Percentiles rank a stretch among this genome's conserved stretches.
phyloP scores from a whole-genome alignment of 1,139 yeast genomes.

The Casaregolazyma suthepensis region DNA sequence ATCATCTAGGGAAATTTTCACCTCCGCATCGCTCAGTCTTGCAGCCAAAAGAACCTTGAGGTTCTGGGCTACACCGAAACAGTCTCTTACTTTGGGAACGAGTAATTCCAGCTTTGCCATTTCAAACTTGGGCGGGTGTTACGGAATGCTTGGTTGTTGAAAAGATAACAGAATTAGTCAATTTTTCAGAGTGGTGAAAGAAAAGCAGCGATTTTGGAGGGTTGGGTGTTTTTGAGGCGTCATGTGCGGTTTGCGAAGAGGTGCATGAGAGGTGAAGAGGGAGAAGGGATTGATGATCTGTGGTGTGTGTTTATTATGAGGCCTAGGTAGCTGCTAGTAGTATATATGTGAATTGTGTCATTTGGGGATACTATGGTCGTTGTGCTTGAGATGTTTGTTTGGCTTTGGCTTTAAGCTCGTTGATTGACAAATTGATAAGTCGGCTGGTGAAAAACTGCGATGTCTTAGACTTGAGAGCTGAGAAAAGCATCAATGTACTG shows the following conservation, averaged over 20 bases:
- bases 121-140: neutral
- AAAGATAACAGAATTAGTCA: neutral
- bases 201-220: neutral
- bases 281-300: no score
- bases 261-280: neutral
- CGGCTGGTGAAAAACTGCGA: no score
- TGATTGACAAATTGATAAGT: no score
- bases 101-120: constrained; percentile 14
- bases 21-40: constrained; percentile 14
- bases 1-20: constrained; percentile 5
- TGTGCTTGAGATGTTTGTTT: no score
- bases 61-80: constrained; percentile 20
- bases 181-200: neutral
- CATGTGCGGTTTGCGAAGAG: neutral
- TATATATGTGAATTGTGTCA: no score
- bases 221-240: neutral
- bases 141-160: neutral
- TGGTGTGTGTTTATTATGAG: no score
- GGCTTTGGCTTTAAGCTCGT: no score
- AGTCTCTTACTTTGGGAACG: constrained; percentile 19
- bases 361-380: no score
- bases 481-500: no score
- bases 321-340: no score
- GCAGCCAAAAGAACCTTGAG: constrained; percentile 22
- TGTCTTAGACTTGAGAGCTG: no score